Evolutionary conservation across 345 rosid species (phyloP).

Genomic region (Acer negundo): DNA sequence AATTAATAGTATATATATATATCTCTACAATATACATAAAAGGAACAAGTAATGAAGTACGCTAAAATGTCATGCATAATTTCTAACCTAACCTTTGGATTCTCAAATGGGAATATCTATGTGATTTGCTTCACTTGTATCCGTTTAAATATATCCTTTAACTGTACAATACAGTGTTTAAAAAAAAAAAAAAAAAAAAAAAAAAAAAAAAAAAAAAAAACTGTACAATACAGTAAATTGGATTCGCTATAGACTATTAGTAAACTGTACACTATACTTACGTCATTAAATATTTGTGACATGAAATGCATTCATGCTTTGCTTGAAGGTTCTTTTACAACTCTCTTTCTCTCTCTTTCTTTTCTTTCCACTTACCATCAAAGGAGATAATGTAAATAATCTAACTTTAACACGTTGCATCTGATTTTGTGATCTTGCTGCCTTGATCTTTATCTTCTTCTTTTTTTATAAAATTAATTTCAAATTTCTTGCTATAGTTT

Average conservation of each 20-base stretch:
- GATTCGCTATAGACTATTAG: constrained; percentile 1
- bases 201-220: too few species aligned
- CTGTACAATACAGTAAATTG: not conserved
- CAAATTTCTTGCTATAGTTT: not conserved
- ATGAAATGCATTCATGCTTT: not conserved
- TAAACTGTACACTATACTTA: not conserved
- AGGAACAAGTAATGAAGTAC: not conserved
- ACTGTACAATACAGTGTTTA: constrained; percentile 8
- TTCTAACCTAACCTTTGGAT: constrained; percentile 1
- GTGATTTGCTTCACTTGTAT: not conserved
- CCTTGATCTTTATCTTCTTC: constrained; percentile 5
- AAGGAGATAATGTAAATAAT: constrained; percentile 10
- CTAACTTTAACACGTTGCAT: constrained; percentile 16
- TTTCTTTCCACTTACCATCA: constrained; percentile 12
- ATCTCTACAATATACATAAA: not conserved
- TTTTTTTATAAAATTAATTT: not conserved
- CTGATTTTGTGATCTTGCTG: constrained; percentile 10
- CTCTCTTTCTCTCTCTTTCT: not conserved
- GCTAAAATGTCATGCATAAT: constrained; percentile 1
- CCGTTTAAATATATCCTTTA: not conserved
- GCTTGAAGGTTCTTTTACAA: not conserved
- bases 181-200: too few species aligned
- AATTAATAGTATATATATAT: too few species aligned
- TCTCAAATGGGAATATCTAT: not conserved
- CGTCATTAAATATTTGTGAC: not conserved